These are phyloP conservation scores for Dalbergia cultrata DNA, from an alignment of 306 rosid species.

Conservation along the genomic window DNA sequence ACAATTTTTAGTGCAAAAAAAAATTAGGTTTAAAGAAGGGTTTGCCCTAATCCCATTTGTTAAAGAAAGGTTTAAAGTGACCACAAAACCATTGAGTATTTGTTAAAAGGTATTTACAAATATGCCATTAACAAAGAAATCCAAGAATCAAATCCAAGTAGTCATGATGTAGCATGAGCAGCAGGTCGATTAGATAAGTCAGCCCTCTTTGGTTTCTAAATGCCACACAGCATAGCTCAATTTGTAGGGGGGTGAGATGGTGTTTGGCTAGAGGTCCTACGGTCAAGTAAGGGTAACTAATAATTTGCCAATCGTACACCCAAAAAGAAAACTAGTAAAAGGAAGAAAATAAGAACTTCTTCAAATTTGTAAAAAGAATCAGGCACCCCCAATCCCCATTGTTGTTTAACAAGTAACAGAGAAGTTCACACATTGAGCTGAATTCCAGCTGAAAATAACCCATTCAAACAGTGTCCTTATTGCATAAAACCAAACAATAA, in stretches of 20 bases:
- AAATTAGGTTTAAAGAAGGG: too few species aligned
- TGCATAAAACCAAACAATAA: background rate
- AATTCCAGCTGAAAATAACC: background rate
- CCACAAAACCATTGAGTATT: too few species aligned
- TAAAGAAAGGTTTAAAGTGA: too few species aligned
- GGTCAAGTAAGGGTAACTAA: constrained; percentile 3
- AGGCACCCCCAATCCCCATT: background rate
- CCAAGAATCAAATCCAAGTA: background rate
- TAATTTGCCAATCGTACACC: background rate
- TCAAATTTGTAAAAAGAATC: background rate
- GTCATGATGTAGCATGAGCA: background rate
- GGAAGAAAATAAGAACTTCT: background rate
- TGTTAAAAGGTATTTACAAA: too few species aligned
- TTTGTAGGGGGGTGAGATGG: background rate
- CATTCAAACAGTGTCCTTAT: background rate
- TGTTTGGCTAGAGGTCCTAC: background rate
- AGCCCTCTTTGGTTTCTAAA: background rate
- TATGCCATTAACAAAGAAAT: too few species aligned
- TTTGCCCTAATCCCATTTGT: too few species aligned
- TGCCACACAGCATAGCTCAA: background rate
- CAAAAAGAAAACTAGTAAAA: background rate
- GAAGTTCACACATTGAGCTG: constrained; percentile 6
- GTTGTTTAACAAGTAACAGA: background rate
- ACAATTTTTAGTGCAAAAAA: too few species aligned
- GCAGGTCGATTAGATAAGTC: background rate